Conservation (phyloP, 176 grass and related monocot genomes). For the Paspalum notatum region DNA sequence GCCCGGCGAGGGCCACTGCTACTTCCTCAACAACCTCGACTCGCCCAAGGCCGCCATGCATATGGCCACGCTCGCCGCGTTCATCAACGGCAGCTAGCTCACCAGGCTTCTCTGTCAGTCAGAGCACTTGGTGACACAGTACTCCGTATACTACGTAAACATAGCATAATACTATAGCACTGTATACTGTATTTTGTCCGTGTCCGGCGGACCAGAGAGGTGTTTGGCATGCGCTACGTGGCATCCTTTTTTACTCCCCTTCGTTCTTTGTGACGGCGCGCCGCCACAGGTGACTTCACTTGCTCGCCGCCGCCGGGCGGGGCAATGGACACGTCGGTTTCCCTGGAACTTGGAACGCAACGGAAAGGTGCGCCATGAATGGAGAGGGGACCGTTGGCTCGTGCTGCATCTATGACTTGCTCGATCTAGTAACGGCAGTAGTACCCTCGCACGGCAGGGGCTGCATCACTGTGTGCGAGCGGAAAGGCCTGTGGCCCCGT, state of each 20-base stretch:
- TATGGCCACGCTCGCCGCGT: constrained; percentile 55
- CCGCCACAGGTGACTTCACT: constrained; percentile 3
- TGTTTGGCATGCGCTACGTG: not conserved
- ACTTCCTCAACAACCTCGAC: constrained; percentile 55
- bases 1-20: constrained; percentile 56
- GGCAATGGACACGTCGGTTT: not conserved
- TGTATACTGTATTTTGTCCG: not conserved
- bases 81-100: constrained; percentile 33
- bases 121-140: too few relatives aligned
- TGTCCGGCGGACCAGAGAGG: not conserved
- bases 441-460: not conserved
- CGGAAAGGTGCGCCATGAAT: not conserved
- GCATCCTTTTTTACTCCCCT: not conserved
- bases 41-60: constrained; percentile 58
- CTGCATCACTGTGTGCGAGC: too few relatives aligned
- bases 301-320: too few relatives aligned
- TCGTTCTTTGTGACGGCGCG: not conserved
- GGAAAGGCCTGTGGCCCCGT: too few relatives aligned
- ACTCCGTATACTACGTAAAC: too few relatives aligned
- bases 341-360: not conserved
- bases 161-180: too few relatives aligned
- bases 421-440: not conserved
- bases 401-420: not conserved
- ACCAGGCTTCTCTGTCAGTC: too few relatives aligned
- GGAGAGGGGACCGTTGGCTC: not conserved